Evolutionary conservation across 305 asterid genomes (phyloP), one percentile per base, ranked within the genome.

Genomic region (Solanum aculeatissimum): DNA sequence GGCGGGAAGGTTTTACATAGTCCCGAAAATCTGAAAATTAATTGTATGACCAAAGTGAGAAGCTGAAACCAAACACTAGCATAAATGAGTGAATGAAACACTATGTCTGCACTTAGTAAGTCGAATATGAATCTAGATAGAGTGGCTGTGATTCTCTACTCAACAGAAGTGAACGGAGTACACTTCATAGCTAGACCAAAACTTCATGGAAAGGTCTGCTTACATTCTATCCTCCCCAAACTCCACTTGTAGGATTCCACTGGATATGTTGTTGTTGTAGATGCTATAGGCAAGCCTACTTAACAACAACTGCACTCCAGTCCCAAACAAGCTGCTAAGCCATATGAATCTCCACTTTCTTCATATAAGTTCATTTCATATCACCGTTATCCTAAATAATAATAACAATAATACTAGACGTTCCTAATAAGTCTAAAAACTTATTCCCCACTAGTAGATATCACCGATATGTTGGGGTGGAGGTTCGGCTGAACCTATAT

Each of bases 21-120:
- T 89, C 97, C 91, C 91, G 98, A 90, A 93, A 95, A 94, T 95
- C 99, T 96, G 89, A 84, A 85, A 51, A 6, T 51, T 7, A 13
- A 53, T 13, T 68, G 75, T 47, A 68, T 35, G 15, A 68, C 9
- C 11, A 14, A 65, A 75, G 63, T 27, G 82, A 75, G 82, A 27
- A 75, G 18, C 40, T 75, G 54, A 60, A 42, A 23, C 55, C 16
- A 14, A 40, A 25, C 2, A 23, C 13, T 23, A 38, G 71, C 40
- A 15, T 40, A 42, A 27, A 60, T 10, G 27, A 42, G 10, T 23
- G 27, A 57, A 38, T 58, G 25, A 1, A 16, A 35, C 43, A 65
- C 42, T 2, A 65, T 7, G 71, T 63, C 35, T 23, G 19, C 38
- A 25, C 10, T 18, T 6, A 12, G 69, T 62, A 62, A 6, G 69